These are phyloP conservation scores for Fusarium luffae DNA, from an alignment of 2,329 filamentous ascomycete genomes.

Conservation along the genomic window DNA sequence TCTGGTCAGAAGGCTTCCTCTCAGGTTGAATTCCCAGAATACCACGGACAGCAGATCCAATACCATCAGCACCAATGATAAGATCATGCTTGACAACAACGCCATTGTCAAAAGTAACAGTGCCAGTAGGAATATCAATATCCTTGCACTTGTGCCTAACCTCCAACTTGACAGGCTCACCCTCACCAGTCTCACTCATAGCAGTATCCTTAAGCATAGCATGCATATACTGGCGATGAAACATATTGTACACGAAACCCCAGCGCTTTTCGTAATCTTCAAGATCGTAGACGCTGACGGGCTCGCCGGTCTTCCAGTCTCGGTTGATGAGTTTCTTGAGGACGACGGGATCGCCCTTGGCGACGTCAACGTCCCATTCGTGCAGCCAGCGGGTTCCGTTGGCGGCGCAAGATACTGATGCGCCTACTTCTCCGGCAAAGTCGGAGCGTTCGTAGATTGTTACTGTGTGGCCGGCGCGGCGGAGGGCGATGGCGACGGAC, in stretches of 20 bases:
- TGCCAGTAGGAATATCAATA: slow-evolving; percentile 63
- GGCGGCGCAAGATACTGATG: slow-evolving; percentile 74
- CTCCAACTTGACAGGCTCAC: slow-evolving; percentile 62
- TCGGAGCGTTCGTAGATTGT: slow-evolving; percentile 75
- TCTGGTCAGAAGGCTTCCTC: slow-evolving; percentile 68
- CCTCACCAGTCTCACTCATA: slow-evolving; percentile 65
- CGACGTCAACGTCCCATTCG: slow-evolving; percentile 73
- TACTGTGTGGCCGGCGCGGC: slow-evolving; percentile 59
- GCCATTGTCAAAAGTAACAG: slow-evolving; percentile 66
- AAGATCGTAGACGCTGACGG: slow-evolving; percentile 71
- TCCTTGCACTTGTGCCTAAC: slow-evolving; percentile 66
- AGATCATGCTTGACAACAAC: slow-evolving; percentile 64
- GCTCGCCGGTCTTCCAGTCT: slow-evolving; percentile 76
- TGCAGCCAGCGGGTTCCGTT: slow-evolving; percentile 77
- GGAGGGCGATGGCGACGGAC: slow-evolving; percentile 58
- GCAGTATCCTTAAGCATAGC: slow-evolving; percentile 72
- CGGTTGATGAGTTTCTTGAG: slow-evolving; percentile 74
- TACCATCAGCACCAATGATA: slow-evolving; percentile 73
- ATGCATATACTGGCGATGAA: slow-evolving; percentile 76
- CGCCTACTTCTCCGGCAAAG: slow-evolving; percentile 75
- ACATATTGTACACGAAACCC: slow-evolving; percentile 76
- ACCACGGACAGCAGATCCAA: slow-evolving; percentile 72
- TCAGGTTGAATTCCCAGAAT: slow-evolving; percentile 71
- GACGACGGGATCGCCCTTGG: slow-evolving; percentile 72
- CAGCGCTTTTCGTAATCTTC: slow-evolving; percentile 73